Conservation (phyloP, 2,329 filamentous ascomycete species). For the Thelonectria blattea region DNA sequence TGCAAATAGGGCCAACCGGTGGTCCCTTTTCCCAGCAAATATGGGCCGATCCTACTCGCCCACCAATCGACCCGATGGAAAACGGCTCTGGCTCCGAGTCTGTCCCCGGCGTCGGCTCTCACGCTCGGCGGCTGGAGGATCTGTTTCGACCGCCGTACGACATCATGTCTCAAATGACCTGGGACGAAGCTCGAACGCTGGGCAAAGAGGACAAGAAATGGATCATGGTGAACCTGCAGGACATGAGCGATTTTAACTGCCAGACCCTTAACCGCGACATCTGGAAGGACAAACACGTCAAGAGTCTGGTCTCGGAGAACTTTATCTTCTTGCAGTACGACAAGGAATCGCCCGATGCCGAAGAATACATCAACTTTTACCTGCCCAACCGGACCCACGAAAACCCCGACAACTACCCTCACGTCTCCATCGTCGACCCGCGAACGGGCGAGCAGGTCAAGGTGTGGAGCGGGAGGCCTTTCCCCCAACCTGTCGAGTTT, state of each 20-base stretch:
- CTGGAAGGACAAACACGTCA: slow-evolving; percentile 86
- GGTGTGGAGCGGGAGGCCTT: slow-evolving; percentile 86
- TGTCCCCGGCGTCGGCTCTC: slow-evolving; percentile 51
- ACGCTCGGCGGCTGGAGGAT: slow-evolving; percentile 82
- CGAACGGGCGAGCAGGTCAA: slow-evolving; percentile 97
- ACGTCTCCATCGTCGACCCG: slow-evolving; percentile 95
- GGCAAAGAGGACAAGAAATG: slow-evolving; percentile 92
- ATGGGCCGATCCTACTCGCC: slow-evolving; percentile 41
- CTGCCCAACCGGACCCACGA: slow-evolving; percentile 74
- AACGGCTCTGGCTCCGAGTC: slow-evolving; percentile 52
- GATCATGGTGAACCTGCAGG: slow-evolving; percentile 95
- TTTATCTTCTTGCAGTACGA: slow-evolving; percentile 96
- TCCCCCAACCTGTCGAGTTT: slow-evolving; percentile 79
- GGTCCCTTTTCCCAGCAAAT: slow-evolving; percentile 50
- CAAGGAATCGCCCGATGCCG: slow-evolving; percentile 79
- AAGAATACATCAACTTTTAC: slow-evolving; percentile 90
- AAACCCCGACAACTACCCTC: slow-evolving; percentile 88
- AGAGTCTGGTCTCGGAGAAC: slow-evolving; percentile 83
- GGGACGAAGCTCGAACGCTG: slow-evolving; percentile 82
- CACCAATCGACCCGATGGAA: slow-evolving; percentile 41
- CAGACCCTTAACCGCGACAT: slow-evolving; percentile 93
- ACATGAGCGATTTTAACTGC: slow-evolving; percentile 91
- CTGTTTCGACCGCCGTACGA: slow-evolving; percentile 93
- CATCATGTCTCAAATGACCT: slow-evolving; percentile 79
- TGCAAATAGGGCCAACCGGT: slow-evolving; percentile 32